A percentile compares a stretch with the other conserved stretches of the same genome.
phyloP scores from a whole-genome alignment of 768 basidiomycete genomes.

The Boletus barrowsii region DNA sequence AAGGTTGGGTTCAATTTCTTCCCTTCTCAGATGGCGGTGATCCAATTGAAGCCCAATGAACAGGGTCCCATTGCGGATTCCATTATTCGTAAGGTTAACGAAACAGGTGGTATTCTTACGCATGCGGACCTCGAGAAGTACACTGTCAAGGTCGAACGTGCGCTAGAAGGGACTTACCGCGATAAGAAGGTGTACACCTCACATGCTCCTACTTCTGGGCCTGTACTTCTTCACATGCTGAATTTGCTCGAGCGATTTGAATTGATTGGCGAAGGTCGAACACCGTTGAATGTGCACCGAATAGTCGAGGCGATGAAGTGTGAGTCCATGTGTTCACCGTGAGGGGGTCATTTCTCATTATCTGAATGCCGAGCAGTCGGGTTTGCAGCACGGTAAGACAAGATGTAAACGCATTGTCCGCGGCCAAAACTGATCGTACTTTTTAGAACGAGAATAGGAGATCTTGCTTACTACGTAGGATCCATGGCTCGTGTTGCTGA shows the following conservation, averaged over 20 bases:
- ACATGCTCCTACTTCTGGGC: slow-evolving; percentile 82
- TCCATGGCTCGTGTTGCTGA: slow-evolving; percentile 52
- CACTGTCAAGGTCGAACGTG: slow-evolving; percentile 61
- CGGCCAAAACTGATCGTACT: slow-evolving; percentile 6
- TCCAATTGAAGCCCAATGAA: slow-evolving; percentile 13
- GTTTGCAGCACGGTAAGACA: slow-evolving; percentile 56
- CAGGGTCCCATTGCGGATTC: slow-evolving; percentile 82
- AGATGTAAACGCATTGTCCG: slow-evolving; percentile 6
- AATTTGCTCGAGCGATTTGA: slow-evolving; percentile 82
- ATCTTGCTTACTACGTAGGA: slow-evolving; percentile 62
- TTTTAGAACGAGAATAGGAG: slow-evolving; percentile 77
- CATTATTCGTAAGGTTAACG: slow-evolving; percentile 64
- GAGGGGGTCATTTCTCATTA: slow-evolving; percentile 6
- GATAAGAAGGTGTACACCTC: slow-evolving; percentile 81
- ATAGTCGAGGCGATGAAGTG: slow-evolving; percentile 85
- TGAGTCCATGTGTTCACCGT: slow-evolving; percentile 34
- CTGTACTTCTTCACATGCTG: slow-evolving; percentile 89
- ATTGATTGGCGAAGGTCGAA: slow-evolving; percentile 46
- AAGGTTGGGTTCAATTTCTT: slow-evolving; percentile 40
- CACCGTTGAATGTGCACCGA: slow-evolving; percentile 71
- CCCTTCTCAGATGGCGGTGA: slow-evolving; percentile 5
- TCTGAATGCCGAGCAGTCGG: slow-evolving; percentile 41
- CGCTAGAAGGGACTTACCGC: slow-evolving; percentile 75
- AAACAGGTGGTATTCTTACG: slow-evolving; percentile 78
- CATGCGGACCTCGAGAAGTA: slow-evolving; percentile 73